Evolutionary conservation across 73 alveolate species (phyloP).

Genomic region (Paramecium sexaurelia): DNA sequence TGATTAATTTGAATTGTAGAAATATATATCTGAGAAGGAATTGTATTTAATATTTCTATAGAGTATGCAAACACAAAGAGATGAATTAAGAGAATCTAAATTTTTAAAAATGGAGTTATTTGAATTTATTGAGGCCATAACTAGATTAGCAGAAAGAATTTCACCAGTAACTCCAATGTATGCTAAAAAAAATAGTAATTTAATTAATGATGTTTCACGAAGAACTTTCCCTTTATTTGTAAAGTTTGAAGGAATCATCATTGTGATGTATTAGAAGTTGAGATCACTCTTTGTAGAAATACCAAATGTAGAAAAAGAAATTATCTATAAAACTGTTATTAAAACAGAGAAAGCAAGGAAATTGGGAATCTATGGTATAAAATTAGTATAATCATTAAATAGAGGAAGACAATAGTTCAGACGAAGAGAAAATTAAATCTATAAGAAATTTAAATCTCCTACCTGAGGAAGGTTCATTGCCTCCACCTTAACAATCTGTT

Average conservation of each 20-base stretch:
- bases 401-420: constrained; percentile 37
- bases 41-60: constrained; percentile 74
- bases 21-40: constrained; percentile 77
- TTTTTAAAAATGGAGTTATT: constrained; percentile 75
- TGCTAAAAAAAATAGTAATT: neutral
- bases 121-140: constrained; percentile 84
- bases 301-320: neutral
- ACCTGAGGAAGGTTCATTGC: neutral
- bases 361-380: constrained; percentile 45
- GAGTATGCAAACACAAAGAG: constrained; percentile 78
- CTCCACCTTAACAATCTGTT: neutral
- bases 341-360: constrained; percentile 29
- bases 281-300: neutral
- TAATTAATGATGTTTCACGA: constrained; percentile 12
- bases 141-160: constrained; percentile 77
- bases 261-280: neutral
- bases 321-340: neutral
- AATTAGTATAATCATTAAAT: neutral
- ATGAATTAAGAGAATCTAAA: constrained; percentile 72
- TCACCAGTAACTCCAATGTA: constrained; percentile 58
- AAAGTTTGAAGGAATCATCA: constrained; percentile 37
- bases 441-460: neutral
- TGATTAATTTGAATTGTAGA: neutral
- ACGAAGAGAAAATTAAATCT: neutral
- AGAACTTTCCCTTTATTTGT: constrained; percentile 39